Evolutionary conservation across 2,329 filamentous ascomycete species (phyloP).

Genomic region (Trichoderma pleuroti): DNA sequence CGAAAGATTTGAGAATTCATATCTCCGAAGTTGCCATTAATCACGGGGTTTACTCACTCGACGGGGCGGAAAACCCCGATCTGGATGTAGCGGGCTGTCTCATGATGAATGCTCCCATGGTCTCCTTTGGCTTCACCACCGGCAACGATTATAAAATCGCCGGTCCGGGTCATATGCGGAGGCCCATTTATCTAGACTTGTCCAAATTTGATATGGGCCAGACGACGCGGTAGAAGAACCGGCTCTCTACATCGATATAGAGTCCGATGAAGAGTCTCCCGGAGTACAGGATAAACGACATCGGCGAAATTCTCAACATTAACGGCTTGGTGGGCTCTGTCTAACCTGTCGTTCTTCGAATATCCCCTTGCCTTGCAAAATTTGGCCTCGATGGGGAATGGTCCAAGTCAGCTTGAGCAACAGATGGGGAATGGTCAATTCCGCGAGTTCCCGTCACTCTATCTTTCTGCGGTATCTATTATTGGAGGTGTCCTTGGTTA

Average conservation of each 20-base stretch:
- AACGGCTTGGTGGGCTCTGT: background rate
- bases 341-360: background rate
- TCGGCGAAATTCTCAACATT: background rate
- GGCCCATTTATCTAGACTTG: background rate
- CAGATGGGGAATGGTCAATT: background rate
- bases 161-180: background rate
- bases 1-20: background rate
- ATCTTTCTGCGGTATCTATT: constrained; percentile 5
- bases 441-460: background rate
- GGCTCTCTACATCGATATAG: no score
- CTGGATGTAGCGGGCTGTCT: no score
- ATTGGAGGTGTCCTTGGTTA: background rate
- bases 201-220: background rate
- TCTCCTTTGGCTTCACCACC: background rate
- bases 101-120: no score
- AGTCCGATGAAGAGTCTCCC: background rate
- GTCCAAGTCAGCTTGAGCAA: background rate
- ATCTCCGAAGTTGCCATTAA: background rate
- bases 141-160: no score
- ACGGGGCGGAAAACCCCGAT: background rate
- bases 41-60: background rate
- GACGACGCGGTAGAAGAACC: background rate
- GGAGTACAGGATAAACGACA: background rate
- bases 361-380: background rate
- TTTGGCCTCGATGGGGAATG: background rate